These are phyloP conservation scores for Hymenoscyphus linearis DNA, from an alignment of 2,329 filamentous ascomycete species.

Conservation along the genomic window DNA sequence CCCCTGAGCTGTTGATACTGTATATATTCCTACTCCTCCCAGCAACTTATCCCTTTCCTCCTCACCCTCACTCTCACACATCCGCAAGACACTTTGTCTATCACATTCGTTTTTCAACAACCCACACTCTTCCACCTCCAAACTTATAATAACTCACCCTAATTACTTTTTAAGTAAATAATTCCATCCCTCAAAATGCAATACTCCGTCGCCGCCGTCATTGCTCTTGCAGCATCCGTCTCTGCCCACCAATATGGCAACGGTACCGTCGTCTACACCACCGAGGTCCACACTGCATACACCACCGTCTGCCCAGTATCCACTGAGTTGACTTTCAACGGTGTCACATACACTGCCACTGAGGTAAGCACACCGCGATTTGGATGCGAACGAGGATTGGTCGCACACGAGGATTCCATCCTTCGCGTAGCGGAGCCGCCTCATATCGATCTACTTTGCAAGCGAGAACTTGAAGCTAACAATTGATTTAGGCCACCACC, in stretches of 20 bases:
- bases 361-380: constrained; percentile 33
- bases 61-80: constrained; percentile 15
- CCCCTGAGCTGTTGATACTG: neutral
- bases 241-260: constrained; percentile 17
- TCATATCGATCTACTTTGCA: neutral
- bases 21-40: neutral
- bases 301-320: constrained; percentile 47
- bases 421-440: neutral
- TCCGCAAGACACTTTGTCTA: constrained; percentile 28
- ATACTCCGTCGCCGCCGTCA: constrained; percentile 32
- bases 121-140: constrained; percentile 15
- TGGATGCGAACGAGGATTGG: neutral
- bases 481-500: constrained; percentile 20
- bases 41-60: constrained; percentile 6
- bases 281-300: constrained; percentile 44
- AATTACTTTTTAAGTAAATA: constrained; percentile 24
- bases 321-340: constrained; percentile 42
- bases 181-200: constrained; percentile 35
- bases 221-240: constrained; percentile 31
- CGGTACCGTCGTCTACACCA: constrained; percentile 42
- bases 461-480: constrained; percentile 11
- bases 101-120: constrained; percentile 29
- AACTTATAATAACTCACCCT: constrained; percentile 6
- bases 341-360: constrained; percentile 46
- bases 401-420: neutral